A percentile compares a stretch with the other conserved stretches of the same genome.
phyloP scores from a whole-genome alignment of 352 stramenopile species.

The Phytophthora europaea region DNA sequence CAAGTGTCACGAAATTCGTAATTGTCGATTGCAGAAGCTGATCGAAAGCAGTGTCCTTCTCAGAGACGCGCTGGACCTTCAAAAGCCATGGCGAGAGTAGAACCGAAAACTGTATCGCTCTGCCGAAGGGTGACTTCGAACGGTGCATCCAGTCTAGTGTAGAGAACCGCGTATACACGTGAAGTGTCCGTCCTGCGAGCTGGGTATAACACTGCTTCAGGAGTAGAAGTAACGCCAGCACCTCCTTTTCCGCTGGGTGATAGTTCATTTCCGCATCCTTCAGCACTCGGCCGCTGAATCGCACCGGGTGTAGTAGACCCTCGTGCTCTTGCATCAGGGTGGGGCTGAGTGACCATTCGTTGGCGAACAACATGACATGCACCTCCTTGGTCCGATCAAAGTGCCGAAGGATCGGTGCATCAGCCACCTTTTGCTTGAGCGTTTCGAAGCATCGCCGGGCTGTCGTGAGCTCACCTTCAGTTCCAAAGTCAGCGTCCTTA shows the following conservation, averaged over 20 bases:
- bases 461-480: neutral
- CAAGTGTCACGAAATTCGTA: too few species aligned
- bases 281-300: conserved; percentile 5
- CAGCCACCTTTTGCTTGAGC: neutral
- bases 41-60: too few species aligned
- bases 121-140: conserved; percentile 17
- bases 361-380: neutral
- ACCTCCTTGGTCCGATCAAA: neutral
- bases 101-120: conserved; percentile 5
- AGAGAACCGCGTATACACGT: conserved; percentile 28
- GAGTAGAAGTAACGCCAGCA: conserved; percentile 16
- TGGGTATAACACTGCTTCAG: conserved; percentile 21
- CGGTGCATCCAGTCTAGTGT: conserved; percentile 26
- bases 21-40: too few species aligned
- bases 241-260: conserved; percentile 16
- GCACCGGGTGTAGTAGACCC: conserved; percentile 10
- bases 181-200: neutral
- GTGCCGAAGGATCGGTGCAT: neutral
- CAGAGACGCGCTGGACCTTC: neutral
- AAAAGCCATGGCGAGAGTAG: conserved; percentile 19
- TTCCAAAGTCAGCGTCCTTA: conserved; percentile 2
- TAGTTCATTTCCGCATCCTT: conserved; percentile 18
- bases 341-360: neutral
- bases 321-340: conserved; percentile 4
- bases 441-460: neutral